These are phyloP conservation scores for Alternaria atra DNA, from an alignment of 2,329 filamentous ascomycete genomes.

Conservation along the genomic window DNA sequence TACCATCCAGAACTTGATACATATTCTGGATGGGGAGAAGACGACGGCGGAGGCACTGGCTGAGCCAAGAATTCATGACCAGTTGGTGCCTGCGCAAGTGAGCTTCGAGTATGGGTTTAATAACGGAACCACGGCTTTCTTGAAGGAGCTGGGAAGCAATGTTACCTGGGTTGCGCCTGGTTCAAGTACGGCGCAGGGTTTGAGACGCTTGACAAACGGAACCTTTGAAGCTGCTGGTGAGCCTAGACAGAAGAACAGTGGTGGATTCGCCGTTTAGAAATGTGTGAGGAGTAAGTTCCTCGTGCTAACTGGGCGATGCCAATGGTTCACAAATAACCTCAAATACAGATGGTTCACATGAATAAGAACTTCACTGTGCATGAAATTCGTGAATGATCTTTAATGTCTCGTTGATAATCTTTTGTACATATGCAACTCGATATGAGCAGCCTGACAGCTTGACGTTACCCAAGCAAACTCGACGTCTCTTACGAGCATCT, in stretches of 20 bases:
- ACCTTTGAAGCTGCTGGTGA: slow-evolving; percentile 81
- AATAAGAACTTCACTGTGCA: neutral
- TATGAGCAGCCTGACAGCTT: neutral
- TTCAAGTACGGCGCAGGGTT: slow-evolving; percentile 74
- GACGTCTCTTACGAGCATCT: neutral
- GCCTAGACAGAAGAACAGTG: slow-evolving; percentile 76
- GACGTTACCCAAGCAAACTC: slow-evolving; percentile 3
- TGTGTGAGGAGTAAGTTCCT: too few species aligned
- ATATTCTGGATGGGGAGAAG: slow-evolving; percentile 73
- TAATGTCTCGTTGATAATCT: neutral
- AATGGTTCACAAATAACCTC: neutral
- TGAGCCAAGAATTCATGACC: slow-evolving; percentile 79
- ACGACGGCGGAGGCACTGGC: slow-evolving; percentile 69
- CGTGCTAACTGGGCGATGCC: neutral
- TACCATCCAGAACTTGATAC: slow-evolving; percentile 77
- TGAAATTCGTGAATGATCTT: neutral
- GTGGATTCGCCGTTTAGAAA: slow-evolving; percentile 64
- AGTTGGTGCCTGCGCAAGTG: slow-evolving; percentile 76
- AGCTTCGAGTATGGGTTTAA: slow-evolving; percentile 75
- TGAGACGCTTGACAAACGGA: slow-evolving; percentile 69
- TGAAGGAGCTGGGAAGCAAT: slow-evolving; percentile 73
- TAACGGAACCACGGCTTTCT: slow-evolving; percentile 68
- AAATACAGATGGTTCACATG: neutral
- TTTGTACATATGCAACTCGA: slow-evolving; percentile 3
- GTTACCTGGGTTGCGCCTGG: slow-evolving; percentile 73